Evolutionary conservation across 768 basidiomycete genomes (phyloP), one percentile per base, ranked within the genome.

Genomic region (Cystobasidiopsis lactophilus): DNA sequence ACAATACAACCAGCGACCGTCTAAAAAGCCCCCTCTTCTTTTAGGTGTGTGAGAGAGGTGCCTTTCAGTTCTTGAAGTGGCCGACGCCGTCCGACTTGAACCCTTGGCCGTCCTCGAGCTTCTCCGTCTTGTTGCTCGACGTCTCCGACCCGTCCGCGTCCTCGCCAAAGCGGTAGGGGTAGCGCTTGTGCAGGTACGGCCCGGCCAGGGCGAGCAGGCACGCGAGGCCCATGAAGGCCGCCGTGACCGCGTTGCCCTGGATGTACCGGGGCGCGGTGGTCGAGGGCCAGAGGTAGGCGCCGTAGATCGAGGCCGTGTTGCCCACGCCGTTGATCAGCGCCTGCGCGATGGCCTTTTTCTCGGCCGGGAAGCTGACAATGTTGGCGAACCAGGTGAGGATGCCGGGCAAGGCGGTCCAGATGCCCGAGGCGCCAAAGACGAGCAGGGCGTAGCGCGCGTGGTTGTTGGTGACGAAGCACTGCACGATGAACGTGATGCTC

Each of bases 211-310:
- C 33, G 9, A 35, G 33, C 33, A 16, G 9, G 19, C 58, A 60
- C n/a, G 57, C 35, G 23, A 54, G 63, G 45, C 65, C 50, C 7
- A 65, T 37, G 23, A 57, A 58, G n/a, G 63, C 64, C 1, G 64
- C 61, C 49, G 62, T 57, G 5, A 45, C 56, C 47, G 64, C 41
- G 41, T 21, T 66, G 18, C 66, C 66, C 24, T 39, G 57, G 49
- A 51, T 47, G 57, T 66, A 67, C 44, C 44, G 50, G 16, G 66
- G 65, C 1, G 59, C 63, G 40, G 59, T 58, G 11, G 26, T 52
- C 2, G 60, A 48, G 0, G 66, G 66, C 66, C 66, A 66, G 56
- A 67, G 57, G 59, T 65, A 66, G n/a, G 61, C 61, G 13, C 66
- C 66, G 57, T 65, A 67, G 3, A 64, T 57, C 2, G 60, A 62